These are phyloP conservation scores for Aspergillus costaricaensis DNA, from an alignment of 2,329 filamentous ascomycete genomes.

Conservation along the genomic window DNA sequence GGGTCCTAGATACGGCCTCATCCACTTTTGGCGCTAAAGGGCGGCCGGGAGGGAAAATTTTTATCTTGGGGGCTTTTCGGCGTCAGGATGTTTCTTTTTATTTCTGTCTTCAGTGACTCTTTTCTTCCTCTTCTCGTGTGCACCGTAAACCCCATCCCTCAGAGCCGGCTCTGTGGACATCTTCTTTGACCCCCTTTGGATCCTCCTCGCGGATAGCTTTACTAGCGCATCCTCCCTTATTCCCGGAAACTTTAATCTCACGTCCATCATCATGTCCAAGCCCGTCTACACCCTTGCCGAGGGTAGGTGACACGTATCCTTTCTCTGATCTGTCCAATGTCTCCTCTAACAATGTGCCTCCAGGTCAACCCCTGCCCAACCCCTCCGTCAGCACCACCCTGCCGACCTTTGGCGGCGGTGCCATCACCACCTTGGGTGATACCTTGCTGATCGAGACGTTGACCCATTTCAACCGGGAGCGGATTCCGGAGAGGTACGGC, in stretches of 20 bases:
- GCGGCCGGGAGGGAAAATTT: not conserved
- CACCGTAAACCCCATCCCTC: not conserved
- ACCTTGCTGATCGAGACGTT: slow-evolving; percentile 9
- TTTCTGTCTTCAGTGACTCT: not conserved
- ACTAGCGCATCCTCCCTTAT: not conserved
- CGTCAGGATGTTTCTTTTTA: not conserved
- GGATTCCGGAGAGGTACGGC: slow-evolving; percentile 7
- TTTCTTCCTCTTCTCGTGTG: not conserved
- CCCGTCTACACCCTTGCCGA: slow-evolving; percentile 7
- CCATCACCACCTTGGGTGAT: slow-evolving; percentile 7
- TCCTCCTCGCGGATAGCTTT: not conserved
- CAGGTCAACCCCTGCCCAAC: slow-evolving; percentile 4
- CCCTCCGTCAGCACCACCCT: slow-evolving; percentile 8
- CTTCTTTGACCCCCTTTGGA: not conserved
- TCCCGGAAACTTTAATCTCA: not conserved
- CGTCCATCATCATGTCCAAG: slow-evolving; percentile 6
- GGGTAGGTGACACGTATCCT: not conserved
- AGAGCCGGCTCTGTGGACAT: not conserved
- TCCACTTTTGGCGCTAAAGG: slow-evolving; percentile 8
- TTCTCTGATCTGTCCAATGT: not conserved
- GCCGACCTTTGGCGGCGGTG: slow-evolving; percentile 9
- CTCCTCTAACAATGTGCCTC: not conserved
- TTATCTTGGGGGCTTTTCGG: not conserved
- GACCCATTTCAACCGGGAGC: slow-evolving; percentile 8
- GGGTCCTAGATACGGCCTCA: not conserved